Evolutionary conservation across 2,329 filamentous ascomycete genomes (phyloP).

Genomic region (Phialocephala sp.): DNA sequence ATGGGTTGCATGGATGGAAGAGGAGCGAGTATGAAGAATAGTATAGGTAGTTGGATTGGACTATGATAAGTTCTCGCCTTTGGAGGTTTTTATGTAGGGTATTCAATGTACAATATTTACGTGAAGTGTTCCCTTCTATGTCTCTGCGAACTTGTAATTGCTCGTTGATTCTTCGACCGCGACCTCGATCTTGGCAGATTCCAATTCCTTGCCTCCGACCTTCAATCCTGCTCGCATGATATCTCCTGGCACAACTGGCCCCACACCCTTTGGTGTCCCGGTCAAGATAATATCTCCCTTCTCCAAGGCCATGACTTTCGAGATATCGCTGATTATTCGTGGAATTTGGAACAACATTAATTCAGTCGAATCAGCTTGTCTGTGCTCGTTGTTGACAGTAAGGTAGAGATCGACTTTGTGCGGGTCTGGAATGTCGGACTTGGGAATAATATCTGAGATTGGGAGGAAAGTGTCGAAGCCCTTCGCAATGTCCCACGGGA

Average conservation of each 20-base stretch:
- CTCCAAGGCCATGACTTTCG: constrained; percentile 91
- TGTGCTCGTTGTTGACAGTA: constrained; percentile 77
- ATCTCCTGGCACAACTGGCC: constrained; percentile 83
- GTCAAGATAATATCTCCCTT: constrained; percentile 92
- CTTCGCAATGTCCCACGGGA: constrained; percentile 96
- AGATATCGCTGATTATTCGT: constrained; percentile 86
- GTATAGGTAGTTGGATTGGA: background rate
- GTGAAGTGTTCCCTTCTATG: constrained; percentile 49
- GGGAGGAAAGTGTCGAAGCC: constrained; percentile 98
- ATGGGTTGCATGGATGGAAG: background rate
- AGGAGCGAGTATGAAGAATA: background rate
- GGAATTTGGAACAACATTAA: constrained; percentile 95
- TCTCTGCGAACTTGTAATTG: constrained; percentile 78
- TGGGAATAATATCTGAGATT: constrained; percentile 80
- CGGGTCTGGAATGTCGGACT: constrained; percentile 80
- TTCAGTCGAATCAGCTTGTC: constrained; percentile 87
- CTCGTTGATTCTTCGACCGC: constrained; percentile 79
- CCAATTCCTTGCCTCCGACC: constrained; percentile 80
- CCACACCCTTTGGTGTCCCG: constrained; percentile 97
- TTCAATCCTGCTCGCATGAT: constrained; percentile 83
- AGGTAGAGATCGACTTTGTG: constrained; percentile 89
- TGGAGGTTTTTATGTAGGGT: constrained; percentile 13
- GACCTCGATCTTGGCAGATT: constrained; percentile 85
- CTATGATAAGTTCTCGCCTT: background rate
- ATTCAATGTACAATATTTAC: constrained; percentile 24